These are phyloP conservation scores for Chlorella sp. DNA, from an alignment of 139 green algal genomes.

Conservation along the genomic window DNA sequence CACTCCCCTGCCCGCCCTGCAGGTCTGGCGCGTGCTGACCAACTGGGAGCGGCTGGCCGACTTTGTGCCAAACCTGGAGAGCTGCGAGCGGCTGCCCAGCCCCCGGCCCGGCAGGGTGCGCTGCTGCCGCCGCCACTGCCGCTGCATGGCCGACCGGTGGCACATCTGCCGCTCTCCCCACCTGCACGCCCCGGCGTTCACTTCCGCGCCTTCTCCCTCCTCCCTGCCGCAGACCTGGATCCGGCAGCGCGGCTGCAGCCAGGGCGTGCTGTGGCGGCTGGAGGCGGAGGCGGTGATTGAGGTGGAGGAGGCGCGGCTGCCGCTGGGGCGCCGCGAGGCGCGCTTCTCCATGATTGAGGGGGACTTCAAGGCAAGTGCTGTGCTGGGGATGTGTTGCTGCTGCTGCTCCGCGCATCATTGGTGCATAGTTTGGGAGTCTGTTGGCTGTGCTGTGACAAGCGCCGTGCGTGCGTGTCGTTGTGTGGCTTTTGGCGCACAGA, in stretches of 20 bases:
- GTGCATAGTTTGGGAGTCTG: not conserved
- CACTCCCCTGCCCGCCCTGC: too few relatives aligned
- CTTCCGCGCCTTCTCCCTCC: not conserved
- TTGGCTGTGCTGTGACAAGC: not conserved
- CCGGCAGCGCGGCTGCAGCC: slow-evolving; percentile 52
- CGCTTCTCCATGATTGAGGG: slow-evolving; percentile 53
- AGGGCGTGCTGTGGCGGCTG: slow-evolving; percentile 58
- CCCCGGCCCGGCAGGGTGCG: slow-evolving; percentile 10
- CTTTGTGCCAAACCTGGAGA: slow-evolving; percentile 68
- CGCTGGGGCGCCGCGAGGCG: slow-evolving; percentile 41
- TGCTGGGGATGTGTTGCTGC: not conserved
- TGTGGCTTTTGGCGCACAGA: too few relatives aligned
- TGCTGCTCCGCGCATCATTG: not conserved
- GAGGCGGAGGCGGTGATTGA: slow-evolving; percentile 61
- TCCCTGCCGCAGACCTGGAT: slow-evolving; percentile 24
- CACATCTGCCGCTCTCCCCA: too few relatives aligned
- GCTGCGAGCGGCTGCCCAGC: slow-evolving; percentile 48
- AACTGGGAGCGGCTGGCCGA: slow-evolving; percentile 57
- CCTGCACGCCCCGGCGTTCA: too few relatives aligned
- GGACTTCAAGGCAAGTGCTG: slow-evolving; percentile 52
- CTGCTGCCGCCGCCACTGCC: too few relatives aligned
- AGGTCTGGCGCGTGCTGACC: slow-evolving; percentile 71
- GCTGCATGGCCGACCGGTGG: not conserved
- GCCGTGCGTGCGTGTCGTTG: too few relatives aligned
- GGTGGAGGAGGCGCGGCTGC: slow-evolving; percentile 44